Evolutionary conservation across 202 grass and related monocot genomes (phyloP).

Genomic region (Carex sylvatica): DNA sequence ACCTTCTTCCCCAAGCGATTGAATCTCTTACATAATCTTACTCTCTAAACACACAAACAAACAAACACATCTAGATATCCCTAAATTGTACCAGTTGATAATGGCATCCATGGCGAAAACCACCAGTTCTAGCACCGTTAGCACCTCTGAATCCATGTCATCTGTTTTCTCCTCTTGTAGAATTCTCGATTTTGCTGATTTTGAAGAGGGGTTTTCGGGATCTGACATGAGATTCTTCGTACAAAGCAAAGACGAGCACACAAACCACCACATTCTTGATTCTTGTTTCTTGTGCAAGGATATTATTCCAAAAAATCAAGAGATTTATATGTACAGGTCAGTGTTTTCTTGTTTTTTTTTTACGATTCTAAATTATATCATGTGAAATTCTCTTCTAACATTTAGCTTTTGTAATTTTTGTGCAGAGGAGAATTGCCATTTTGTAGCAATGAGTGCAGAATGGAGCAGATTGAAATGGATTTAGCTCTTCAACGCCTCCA

Average conservation of each 20-base stretch:
- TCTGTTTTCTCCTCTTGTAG: slow-evolving; percentile 20
- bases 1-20: neutral
- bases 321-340: slow-evolving; percentile 78
- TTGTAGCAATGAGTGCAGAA: slow-evolving; percentile 64
- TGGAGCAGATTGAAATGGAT: slow-evolving; percentile 56
- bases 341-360: neutral
- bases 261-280: slow-evolving; percentile 36
- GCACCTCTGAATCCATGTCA: slow-evolving; percentile 8
- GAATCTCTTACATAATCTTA: neutral
- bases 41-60: too few relatives aligned
- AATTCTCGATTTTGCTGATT: neutral
- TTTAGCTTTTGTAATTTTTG: neutral
- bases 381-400: neutral
- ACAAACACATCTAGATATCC: neutral
- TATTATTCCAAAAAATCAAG: slow-evolving; percentile 26
- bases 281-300: slow-evolving; percentile 55
- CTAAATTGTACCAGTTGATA: neutral
- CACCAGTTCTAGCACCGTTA: neutral
- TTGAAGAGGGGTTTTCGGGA: neutral
- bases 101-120: neutral
- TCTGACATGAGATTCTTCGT: neutral
- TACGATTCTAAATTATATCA: neutral
- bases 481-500: slow-evolving; percentile 1
- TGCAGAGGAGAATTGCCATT: slow-evolving; percentile 74
- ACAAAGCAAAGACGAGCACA: neutral